Evolutionary conservation across 169 alveolate genomes (phyloP).

Genomic region (Plasmodium gaboni): DNA sequence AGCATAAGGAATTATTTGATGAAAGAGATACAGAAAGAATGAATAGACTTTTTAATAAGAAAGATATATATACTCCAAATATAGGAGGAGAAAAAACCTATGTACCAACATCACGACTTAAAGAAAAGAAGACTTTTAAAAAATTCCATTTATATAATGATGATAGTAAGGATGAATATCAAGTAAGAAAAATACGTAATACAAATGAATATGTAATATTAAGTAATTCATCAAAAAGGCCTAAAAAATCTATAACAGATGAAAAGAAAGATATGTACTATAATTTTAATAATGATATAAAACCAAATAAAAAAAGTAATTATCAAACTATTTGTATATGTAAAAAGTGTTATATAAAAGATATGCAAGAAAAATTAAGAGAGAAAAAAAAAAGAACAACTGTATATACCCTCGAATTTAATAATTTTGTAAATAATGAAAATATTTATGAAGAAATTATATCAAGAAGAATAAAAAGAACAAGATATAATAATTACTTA

Average conservation of each 20-base stretch:
- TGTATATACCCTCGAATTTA: slow-evolving; percentile 59
- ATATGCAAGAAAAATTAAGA: slow-evolving; percentile 19
- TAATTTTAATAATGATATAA: slow-evolving; percentile 8
- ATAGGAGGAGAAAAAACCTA: slow-evolving; percentile 16
- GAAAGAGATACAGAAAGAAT: slow-evolving; percentile 1
- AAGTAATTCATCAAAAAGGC: slow-evolving; percentile 2
- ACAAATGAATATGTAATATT: slow-evolving; percentile 17
- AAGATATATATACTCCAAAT: slow-evolving; percentile 18
- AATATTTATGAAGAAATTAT: background rate
- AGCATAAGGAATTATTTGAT: background rate
- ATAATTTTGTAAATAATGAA: slow-evolving; percentile 22
- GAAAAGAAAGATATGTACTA: background rate
- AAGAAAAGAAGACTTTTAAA: slow-evolving; percentile 20
- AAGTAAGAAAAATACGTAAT: slow-evolving; percentile 5
- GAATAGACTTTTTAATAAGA: background rate
- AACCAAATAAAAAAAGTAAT: background rate
- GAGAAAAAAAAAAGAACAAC: slow-evolving; percentile 55
- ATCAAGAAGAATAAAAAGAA: background rate
- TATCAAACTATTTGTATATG: slow-evolving; percentile 23
- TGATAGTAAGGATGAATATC: slow-evolving; percentile 21
- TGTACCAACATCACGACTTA: slow-evolving; percentile 10
- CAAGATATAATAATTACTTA: background rate
- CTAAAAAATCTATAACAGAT: background rate
- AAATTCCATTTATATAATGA: slow-evolving; percentile 23
- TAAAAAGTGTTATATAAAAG: slow-evolving; percentile 42